These are phyloP conservation scores for Amyloporia xantha DNA, from an alignment of 768 basidiomycete genomes.

Conservation along the genomic window DNA sequence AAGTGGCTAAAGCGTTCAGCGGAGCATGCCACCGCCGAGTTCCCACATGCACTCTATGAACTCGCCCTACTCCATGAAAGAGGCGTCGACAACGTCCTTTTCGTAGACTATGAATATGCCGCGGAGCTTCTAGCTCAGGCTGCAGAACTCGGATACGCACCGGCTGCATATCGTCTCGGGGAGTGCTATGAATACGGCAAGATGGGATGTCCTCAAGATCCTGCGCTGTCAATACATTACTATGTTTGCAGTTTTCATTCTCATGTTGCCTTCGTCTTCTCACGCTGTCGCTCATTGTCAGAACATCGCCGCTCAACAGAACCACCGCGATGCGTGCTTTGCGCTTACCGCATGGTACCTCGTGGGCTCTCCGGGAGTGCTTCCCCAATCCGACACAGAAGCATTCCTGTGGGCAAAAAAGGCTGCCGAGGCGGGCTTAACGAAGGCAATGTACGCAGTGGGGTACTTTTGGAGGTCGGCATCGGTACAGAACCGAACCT, in stretches of 20 bases:
- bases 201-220: constrained; percentile 96
- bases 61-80: constrained; percentile 89
- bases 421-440: constrained; percentile 85
- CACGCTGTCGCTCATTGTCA: constrained; percentile 24
- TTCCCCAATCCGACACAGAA: constrained; percentile 98
- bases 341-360: constrained; percentile 99
- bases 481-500: constrained; percentile 69
- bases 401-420: constrained; percentile 97
- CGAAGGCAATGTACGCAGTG: constrained; percentile 96
- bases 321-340: constrained; percentile 95
- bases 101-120: constrained; percentile 94
- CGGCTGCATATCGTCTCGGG: constrained; percentile 90
- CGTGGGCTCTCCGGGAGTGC: constrained; percentile 93
- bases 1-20: constrained; percentile 98
- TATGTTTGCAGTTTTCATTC: constrained; percentile 63
- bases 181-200: constrained; percentile 99
- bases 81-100: constrained; percentile 98
- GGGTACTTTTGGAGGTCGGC: constrained; percentile 98
- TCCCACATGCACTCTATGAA: constrained; percentile 94
- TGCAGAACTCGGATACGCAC: constrained; percentile 92
- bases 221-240: constrained; percentile 96
- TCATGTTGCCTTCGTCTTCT: neutral
- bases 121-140: constrained; percentile 93
- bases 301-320: constrained; percentile 98
- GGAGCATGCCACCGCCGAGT: constrained; percentile 90